Evolutionary conservation across 106 monocot species (phyloP).

Genomic region (Narthecium ossifragum): DNA sequence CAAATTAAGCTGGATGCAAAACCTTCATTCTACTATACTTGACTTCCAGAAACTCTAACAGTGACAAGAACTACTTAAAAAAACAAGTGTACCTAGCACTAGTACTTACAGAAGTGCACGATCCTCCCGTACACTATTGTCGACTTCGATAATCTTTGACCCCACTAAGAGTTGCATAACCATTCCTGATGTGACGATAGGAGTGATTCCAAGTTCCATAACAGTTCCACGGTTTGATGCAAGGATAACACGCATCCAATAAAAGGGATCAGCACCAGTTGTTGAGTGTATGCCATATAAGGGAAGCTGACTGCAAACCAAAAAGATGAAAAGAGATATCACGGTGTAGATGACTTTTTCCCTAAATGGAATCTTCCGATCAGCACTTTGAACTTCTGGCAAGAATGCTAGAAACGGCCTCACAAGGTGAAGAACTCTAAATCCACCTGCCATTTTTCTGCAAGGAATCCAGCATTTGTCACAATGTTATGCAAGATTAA

Average conservation of each 20-base stretch:
- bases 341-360: constrained; percentile 16
- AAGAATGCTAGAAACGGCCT: constrained; percentile 12
- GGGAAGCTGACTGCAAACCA: constrained; percentile 16
- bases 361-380: constrained; percentile 11
- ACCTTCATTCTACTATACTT: too few species aligned
- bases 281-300: constrained; percentile 14
- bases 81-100: too few species aligned
- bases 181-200: constrained; percentile 11
- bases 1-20: too few species aligned
- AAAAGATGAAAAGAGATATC: constrained; percentile 12
- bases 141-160: constrained; percentile 12
- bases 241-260: constrained; percentile 16
- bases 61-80: too few species aligned
- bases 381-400: constrained; percentile 15
- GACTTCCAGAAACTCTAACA: too few species aligned
- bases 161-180: constrained; percentile 8
- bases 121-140: constrained; percentile 14
- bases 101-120: constrained; percentile 6
- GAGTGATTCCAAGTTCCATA: constrained; percentile 16
- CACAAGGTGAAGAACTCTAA: constrained; percentile 8
- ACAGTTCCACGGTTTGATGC: constrained; percentile 15
- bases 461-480: too few species aligned
- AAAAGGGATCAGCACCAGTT: constrained; percentile 11
- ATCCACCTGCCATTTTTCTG: constrained; percentile 11
- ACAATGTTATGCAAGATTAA: too few species aligned